Evolutionary conservation across 176 grass and related monocot species (phyloP).

Genomic region (Paspalum vaginatum): DNA sequence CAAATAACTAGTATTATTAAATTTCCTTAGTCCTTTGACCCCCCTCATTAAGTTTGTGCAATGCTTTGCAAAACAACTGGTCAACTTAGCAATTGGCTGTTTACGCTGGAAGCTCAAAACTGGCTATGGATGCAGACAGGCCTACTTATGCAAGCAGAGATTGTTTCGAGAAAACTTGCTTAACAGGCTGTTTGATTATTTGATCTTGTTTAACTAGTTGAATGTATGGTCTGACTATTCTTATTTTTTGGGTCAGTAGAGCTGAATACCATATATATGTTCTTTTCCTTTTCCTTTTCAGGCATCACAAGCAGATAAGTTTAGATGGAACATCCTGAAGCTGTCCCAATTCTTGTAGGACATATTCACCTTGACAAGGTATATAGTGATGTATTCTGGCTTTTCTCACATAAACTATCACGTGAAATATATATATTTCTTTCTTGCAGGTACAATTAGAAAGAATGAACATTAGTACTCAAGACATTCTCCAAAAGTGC

Average conservation of each 20-base stretch:
- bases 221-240: conserved; percentile 20
- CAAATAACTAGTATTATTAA: not conserved
- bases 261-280: conserved; percentile 2
- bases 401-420: conserved; percentile 17
- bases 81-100: conserved; percentile 13
- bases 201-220: not conserved
- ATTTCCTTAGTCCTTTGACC: not conserved
- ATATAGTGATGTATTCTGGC: conserved; percentile 29
- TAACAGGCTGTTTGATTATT: not conserved
- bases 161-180: conserved; percentile 7
- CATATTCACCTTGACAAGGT: conserved; percentile 95
- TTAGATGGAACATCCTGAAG: conserved; percentile 57
- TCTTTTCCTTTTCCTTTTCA: conserved; percentile 37
- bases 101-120: not conserved
- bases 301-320: conserved; percentile 66
- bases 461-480: conserved; percentile 57
- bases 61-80: not conserved
- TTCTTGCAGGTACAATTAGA: conserved; percentile 67
- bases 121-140: not conserved
- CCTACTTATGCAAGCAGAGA: not conserved
- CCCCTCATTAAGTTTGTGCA: conserved; percentile 1
- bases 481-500: conserved; percentile 73
- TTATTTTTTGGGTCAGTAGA: conserved; percentile 10
- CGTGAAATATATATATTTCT: conserved; percentile 35
- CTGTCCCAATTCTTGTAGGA: conserved; percentile 68